A percentile compares a stretch with the other conserved stretches of the same genome.
These are phyloP conservation scores for Pelargonium citronellum DNA, from an alignment of 441 rosid genomes.

Conservation along the genomic window DNA sequence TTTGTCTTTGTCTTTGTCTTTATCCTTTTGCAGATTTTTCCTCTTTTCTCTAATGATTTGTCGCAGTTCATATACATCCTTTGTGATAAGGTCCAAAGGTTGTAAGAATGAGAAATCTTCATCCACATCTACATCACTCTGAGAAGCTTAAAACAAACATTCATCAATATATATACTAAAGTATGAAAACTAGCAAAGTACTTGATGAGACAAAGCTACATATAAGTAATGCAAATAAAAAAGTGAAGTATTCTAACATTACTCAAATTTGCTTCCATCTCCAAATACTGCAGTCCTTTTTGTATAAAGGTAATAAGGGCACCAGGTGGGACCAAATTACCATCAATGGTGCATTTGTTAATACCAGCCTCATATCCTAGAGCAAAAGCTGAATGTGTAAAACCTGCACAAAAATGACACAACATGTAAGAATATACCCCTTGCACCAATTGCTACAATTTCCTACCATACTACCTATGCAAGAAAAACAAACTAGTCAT, in stretches of 20 bases:
- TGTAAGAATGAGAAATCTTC: slow-evolving; percentile 96
- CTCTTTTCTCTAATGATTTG: slow-evolving; percentile 71
- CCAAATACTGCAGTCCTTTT: slow-evolving; percentile 90
- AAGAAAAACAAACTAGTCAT: too few species aligned
- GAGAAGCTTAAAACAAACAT: slow-evolving; percentile 34
- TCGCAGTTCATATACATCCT: slow-evolving; percentile 70
- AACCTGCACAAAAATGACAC: slow-evolving; percentile 42
- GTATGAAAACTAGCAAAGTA: slow-evolving; percentile 11
- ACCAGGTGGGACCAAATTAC: slow-evolving; percentile 93
- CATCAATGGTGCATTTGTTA: slow-evolving; percentile 78
- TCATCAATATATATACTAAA: slow-evolving; percentile 28
- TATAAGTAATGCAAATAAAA: slow-evolving; percentile 12
- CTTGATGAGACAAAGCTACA: neutral
- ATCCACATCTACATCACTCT: slow-evolving; percentile 75
- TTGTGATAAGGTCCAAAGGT: slow-evolving; percentile 93
- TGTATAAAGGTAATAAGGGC: slow-evolving; percentile 87
- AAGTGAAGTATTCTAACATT: slow-evolving; percentile 49
- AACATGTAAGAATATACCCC: neutral
- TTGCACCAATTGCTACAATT: neutral
- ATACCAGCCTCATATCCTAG: slow-evolving; percentile 96
- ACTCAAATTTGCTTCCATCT: slow-evolving; percentile 96
- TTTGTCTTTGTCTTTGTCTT: slow-evolving; percentile 45
- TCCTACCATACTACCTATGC: neutral
- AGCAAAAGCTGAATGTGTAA: slow-evolving; percentile 82
- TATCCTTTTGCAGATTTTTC: slow-evolving; percentile 55